Base-by-base conservation (phyloP, 2,329 filamentous ascomycete species). In the Colletotrichum sp. region DNA sequence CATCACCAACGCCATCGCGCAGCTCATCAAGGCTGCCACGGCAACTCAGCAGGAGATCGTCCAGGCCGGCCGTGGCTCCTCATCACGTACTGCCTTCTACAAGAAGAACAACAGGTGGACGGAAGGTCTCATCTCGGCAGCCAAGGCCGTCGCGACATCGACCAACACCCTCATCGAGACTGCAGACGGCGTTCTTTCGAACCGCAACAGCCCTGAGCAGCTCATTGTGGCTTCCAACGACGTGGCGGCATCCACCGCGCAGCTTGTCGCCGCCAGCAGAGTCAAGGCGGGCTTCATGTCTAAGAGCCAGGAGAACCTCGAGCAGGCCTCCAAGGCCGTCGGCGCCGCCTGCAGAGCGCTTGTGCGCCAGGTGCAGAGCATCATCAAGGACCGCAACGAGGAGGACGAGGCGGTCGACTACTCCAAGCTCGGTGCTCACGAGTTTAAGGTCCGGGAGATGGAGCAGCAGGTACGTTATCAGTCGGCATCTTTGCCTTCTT, bases 101-200 rank as follows among this genome's bases (percentile, higher is more conserved):
- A 98, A 98, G 90, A 98, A 98, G 88, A 98, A 99, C 90, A 99
- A 98, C 86, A 92, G 97, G 66, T 99, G 97, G 97, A 99, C 97
- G 0, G 97, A 99, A 81, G 97, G 97, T 62, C 91, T 99, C 74
- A 98, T 99, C 81, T 98, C 95, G 47, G 97, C 97, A 1, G 96
- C 97, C 76, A 99, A 99, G 86, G 97, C 97, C 1, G 97, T 99
- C 21, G 97, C 97, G 5, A 90, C 90, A 3, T 97, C 95, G 18
- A 99, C 97, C 13, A 98, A 98, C 86, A 97, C 93, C 55, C 91
- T 99, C 78, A 99, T 99, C 80, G 97, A 99, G 88, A 99, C 97
- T 8, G 97, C 97, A 0, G 97, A 99, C 81, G 97, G 96, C 24
- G 97, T 99, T 51, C 93, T 99, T 70, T 96, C 93, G 3, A 94